Evolutionary conservation across 768 basidiomycete genomes (phyloP), one percentile per base, ranked within the genome.

Genomic region (Galerina marginata): DNA sequence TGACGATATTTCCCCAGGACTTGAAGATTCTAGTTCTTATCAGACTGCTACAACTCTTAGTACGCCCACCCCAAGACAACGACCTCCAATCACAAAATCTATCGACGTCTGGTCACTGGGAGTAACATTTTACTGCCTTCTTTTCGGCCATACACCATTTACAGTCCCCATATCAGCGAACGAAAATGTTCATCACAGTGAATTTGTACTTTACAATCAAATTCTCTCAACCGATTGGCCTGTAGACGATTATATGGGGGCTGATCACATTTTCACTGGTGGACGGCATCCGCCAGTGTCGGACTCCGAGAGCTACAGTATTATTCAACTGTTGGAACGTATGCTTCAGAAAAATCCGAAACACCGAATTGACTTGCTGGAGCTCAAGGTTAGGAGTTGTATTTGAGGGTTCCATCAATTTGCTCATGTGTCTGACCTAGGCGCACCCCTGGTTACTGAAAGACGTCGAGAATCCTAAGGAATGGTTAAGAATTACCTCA

Each of bases 51-150:
- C 67, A 25, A 45, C 47, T 6, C 59, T 58, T 50, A 64, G 60
- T 29, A 61, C 62, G 47, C 62, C 63, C 5, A 55, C 66, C 43
- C 63, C 71, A 15, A 68, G 61, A 42, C 53, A 62, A 65, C 69
- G 77, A 52, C 80, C 79, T 16, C 76, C 77, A 3, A 74, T 81
- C 50, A 81, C 80, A n/a, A 73, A 77, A 54, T 79, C 79, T 12
- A 77, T 82, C 50, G 81, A 82, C 59, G 66, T 81, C 14, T 82
- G 81, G 81, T 77, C 79, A 20, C 70, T 82, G 12, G 81, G 72
- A 20, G 77, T 82, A 16, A 80, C 80, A n/a, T 72, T 81, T 36
- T 82, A 80, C 61, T 80, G 81, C 61, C 67, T 81, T 42, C 69
- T 82, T 15, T 82, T 82, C 61, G 81, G 81, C 7, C 77, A 71